Base-by-base conservation (phyloP, 805 yeast species). In the Zygosaccharomyces bisporus region DNA sequence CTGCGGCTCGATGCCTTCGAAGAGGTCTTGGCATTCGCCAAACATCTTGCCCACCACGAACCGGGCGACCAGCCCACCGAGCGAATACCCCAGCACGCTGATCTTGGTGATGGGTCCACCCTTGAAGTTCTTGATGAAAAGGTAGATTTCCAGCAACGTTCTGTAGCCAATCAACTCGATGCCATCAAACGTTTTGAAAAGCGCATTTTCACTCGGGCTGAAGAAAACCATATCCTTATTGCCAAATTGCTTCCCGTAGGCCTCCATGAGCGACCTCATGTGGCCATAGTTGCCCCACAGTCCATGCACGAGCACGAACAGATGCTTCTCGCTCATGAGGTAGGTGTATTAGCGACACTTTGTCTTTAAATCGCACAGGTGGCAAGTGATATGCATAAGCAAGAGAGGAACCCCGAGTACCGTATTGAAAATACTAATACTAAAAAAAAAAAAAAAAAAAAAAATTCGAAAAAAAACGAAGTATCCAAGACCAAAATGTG, bases 151-250 rank as follows among this genome's bases (percentile, higher is more conserved):
- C 24, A 74, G 71, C n/a, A 83, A 58, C 30, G 86, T 77, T 12
- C 89, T 69, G 47, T 82, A 78, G 2, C 90, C 89, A 46, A 83
- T 76, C 40, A 81, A 73, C 52, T 79, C 81, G 16, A 88, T 72
- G 2, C 98, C 98, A 58, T 90, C 96, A 57, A 86, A 86, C 0
- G 96, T 86, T 56, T 80, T 77, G 56, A 83, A 77, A 25, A 85
- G 81, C 0, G 83, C 73, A 50, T 85, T 87, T 1, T 82, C 71
- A 12, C 60, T 75, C 9, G 82, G 90, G 56, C 69, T 68, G 48
- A 75, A 71, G 64, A 60, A 71, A 2, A 52, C 71, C 34, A 58
- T 64, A 46, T 63, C 80, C 41, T 60, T 70, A 48, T 50, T 69
- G 34, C 57, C 51, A n/a, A 74, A 46, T 1, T 60, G 54, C 6